A percentile compares a stretch with the other conserved stretches of the same genome.
These are phyloP conservation scores for Cyathus olla DNA, from an alignment of 1,284 basidiomycete genomes.

Conservation along the genomic window DNA sequence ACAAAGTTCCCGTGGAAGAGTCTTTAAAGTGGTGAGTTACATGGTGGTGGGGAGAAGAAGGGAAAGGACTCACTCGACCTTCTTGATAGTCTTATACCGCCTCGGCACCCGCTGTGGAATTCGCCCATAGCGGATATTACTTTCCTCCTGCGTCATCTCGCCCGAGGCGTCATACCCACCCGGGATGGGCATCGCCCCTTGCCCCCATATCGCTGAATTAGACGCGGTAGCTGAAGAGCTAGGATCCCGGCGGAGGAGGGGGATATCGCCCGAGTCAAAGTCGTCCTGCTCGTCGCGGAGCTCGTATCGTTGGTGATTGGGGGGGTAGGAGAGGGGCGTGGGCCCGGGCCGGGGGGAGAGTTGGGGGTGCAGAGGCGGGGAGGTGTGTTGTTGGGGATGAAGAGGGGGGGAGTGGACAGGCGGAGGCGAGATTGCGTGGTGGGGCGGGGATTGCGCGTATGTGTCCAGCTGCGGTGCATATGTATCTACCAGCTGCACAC, in stretches of 20 bases:
- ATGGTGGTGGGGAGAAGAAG: background rate
- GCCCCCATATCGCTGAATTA: constrained; percentile 8
- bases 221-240: constrained; percentile 7
- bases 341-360: constrained; percentile 8
- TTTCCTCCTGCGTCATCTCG: constrained; percentile 50
- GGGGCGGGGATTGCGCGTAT: constrained; percentile 36
- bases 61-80: constrained; percentile 71
- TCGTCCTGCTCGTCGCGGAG: constrained; percentile 55
- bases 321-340: constrained; percentile 9
- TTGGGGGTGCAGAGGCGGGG: constrained; percentile 25
- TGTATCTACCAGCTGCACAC: constrained; percentile 16
- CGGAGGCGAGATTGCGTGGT: constrained; percentile 21
- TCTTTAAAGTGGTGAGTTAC: constrained; percentile 41
- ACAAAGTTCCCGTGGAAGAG: constrained; percentile 95
- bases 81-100: constrained; percentile 92
- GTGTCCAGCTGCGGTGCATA: constrained; percentile 38
- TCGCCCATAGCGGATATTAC: constrained; percentile 83
- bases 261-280: constrained; percentile 69
- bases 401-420: constrained; percentile 5
- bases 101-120: constrained; percentile 90
- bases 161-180: constrained; percentile 56
- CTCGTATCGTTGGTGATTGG: constrained; percentile 41
- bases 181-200: constrained; percentile 14
- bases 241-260: constrained; percentile 64
- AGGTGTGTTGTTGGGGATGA: constrained; percentile 24